These are phyloP conservation scores for Davidsoniella australis DNA, from an alignment of 2,329 filamentous ascomycete species.

Conservation along the genomic window DNA sequence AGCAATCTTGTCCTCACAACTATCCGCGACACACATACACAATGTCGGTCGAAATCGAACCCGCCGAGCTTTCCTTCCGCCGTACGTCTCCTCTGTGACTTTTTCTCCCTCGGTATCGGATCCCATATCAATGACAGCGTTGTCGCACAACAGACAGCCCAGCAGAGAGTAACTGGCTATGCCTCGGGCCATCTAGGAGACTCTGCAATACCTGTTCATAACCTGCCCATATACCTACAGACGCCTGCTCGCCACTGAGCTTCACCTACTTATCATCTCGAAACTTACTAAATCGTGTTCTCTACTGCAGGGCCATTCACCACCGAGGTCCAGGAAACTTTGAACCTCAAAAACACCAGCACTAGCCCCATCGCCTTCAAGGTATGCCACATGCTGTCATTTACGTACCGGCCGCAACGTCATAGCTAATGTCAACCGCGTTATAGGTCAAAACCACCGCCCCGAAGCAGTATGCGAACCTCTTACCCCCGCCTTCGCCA, in stretches of 20 bases:
- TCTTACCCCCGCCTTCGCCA: slow-evolving; percentile 5
- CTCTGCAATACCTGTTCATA: slow-evolving; percentile 7
- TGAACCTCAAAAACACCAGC: slow-evolving; percentile 49
- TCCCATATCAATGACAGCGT: neutral
- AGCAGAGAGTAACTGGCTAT: neutral
- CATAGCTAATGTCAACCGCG: slow-evolving; percentile 17
- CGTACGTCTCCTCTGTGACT: slow-evolving; percentile 39
- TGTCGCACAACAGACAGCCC: neutral
- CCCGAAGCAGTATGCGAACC: slow-evolving; percentile 70
- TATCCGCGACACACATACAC: slow-evolving; percentile 16
- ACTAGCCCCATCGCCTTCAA: slow-evolving; percentile 50
- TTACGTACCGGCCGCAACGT: neutral
- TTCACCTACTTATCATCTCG: no score
- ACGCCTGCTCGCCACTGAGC: neutral
- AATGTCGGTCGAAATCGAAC: slow-evolving; percentile 94
- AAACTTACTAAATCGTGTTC: neutral
- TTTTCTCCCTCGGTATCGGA: slow-evolving; percentile 1
- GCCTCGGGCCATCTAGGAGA: neutral
- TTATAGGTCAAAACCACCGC: slow-evolving; percentile 91
- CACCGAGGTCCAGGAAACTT: slow-evolving; percentile 44
- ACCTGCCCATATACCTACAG: slow-evolving; percentile 9
- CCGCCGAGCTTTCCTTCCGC: slow-evolving; percentile 79
- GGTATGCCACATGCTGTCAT: slow-evolving; percentile 25
- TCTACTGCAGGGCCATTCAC: slow-evolving; percentile 43
- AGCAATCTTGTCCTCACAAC: neutral